Evolutionary conservation across 2,329 filamentous ascomycete genomes (phyloP), one percentile per base, ranked within the genome.

Genomic region (Thielaviopsis euricoi): DNA sequence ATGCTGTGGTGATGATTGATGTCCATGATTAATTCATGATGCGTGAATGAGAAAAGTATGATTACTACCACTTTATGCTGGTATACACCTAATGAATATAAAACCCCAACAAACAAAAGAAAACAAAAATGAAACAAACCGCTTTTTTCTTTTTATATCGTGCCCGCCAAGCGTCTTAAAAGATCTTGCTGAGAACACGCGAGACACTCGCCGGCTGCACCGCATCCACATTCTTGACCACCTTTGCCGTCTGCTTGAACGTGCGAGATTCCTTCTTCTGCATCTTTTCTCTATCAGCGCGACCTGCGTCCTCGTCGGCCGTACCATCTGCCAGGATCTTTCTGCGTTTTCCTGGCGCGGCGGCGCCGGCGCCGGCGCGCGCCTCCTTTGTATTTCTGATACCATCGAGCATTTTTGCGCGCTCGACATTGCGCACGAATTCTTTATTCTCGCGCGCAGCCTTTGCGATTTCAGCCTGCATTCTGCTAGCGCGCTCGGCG

Each of bases 371-470:
- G 37, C 6, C 37, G 13, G 37, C 37, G 3, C 37, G 13, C 15
- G 37, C 37, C 37, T 43, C 37, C 37, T 43, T 43, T 12, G 13
- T 43, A 12, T 43, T 12, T 2, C 7, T n/a, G 17, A 90, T 89
- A 10, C 82, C 82, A 55, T 87, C 82, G 63, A 88, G 68, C 77
- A 89, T 85, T 79, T 90, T 91, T 55, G 82, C 84, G 66, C 76
- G 80, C 74, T 93, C 87, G 59, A 93, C 77, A 67, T 91, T 89
- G 64, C 81, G 76, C 60, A 90, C 78, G 68, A 91, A 93, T 63
- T 82, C 79, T 76, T 86, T 87, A 69, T 91, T 90, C 75, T 93
- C 87, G 70, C 79, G 82, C 60, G 82, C 83, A 52, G 84, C 81
- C 73, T 83, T 83, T 65, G 79, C 78, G 63, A 93, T 86, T 70